Evolutionary conservation across 2,329 filamentous ascomycete species (phyloP), one percentile per base, ranked within the genome.

Genomic region (Aspergillus cejpii): DNA sequence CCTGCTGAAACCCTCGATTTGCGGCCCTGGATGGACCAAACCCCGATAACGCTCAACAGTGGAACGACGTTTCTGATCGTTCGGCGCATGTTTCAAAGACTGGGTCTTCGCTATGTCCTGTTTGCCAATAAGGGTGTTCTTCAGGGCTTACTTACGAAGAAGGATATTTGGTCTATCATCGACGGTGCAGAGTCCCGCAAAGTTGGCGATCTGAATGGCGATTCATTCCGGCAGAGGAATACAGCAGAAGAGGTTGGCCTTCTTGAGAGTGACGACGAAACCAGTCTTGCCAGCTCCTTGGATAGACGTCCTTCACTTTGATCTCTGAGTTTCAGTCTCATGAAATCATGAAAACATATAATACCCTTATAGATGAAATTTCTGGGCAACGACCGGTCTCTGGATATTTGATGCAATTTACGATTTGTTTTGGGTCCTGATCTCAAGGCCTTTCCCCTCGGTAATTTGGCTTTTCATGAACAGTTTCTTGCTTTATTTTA

Each of bases 1-100:
- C 85, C 87, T 0, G 74, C 77, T 15, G 77, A 80, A 12, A 89
- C 84, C 1, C 80, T 98, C 29, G 92, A 98, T 67, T 76, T 98
- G 8, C 77, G 91, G 6, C 90, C 90, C 2, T 98, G 92, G 92
- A 96, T 98, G 89, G 92, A 98, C 66, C 91, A 96, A 66, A 98
- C 92, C 0, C 92, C 92, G 0, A 85, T 98, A 37, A 97, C 92
- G 0, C 75, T 97, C 14, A 86, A 88, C 33, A 82, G 81, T 17
- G 79, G 82, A 51, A 82, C 83, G 12, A 84, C 77, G 47, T 80
- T 98, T 48, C 83, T 90, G 62, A 78, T 97, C n/a, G 87, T 87
- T 3, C 83, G 94, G 19, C 83, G 79, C 45, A 94, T 98, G 77
- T 97, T 98, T 68, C 89, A 95, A 71, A 91, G 91, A 63, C 79